Evolutionary conservation across 2,329 filamentous ascomycete genomes (phyloP).

Genomic region (Sphaceloma murrayae): DNA sequence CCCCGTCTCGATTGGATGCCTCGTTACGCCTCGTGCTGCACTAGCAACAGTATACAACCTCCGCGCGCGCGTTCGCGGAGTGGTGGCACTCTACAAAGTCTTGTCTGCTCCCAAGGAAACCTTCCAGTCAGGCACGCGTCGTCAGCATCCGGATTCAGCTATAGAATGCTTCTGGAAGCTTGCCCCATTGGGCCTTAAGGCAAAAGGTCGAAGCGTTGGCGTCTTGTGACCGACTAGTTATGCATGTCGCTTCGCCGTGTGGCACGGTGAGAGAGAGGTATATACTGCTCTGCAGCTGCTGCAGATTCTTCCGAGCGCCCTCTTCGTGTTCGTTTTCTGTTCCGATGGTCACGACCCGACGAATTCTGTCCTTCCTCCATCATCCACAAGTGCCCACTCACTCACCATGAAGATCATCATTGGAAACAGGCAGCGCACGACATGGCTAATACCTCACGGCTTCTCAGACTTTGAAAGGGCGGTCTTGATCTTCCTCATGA

Average conservation of each 20-base stretch:
- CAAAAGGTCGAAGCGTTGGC: too few species aligned
- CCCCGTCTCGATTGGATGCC: background rate
- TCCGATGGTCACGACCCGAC: too few species aligned
- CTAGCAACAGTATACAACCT: background rate
- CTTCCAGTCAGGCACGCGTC: too few species aligned
- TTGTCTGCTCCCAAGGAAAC: too few species aligned
- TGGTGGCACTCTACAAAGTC: background rate
- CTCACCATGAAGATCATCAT: too few species aligned
- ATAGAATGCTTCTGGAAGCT: constrained; percentile 2
- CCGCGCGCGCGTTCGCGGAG: too few species aligned
- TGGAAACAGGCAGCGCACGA: background rate
- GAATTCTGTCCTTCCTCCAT: too few species aligned
- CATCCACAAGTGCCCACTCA: background rate
- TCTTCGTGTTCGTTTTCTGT: too few species aligned
- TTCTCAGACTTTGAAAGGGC: constrained; percentile 5
- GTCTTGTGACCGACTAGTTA: background rate
- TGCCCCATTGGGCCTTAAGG: too few species aligned
- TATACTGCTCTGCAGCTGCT: too few species aligned
- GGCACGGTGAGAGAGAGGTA: too few species aligned
- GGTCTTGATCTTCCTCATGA: background rate
- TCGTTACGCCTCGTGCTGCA: background rate
- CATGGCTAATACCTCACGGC: background rate
- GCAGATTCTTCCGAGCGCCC: too few species aligned
- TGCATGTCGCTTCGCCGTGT: background rate
- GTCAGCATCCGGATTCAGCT: background rate